Evolutionary conservation across 2,329 filamentous ascomycete genomes (phyloP).

Genomic region (Elsinoe fawcettii): DNA sequence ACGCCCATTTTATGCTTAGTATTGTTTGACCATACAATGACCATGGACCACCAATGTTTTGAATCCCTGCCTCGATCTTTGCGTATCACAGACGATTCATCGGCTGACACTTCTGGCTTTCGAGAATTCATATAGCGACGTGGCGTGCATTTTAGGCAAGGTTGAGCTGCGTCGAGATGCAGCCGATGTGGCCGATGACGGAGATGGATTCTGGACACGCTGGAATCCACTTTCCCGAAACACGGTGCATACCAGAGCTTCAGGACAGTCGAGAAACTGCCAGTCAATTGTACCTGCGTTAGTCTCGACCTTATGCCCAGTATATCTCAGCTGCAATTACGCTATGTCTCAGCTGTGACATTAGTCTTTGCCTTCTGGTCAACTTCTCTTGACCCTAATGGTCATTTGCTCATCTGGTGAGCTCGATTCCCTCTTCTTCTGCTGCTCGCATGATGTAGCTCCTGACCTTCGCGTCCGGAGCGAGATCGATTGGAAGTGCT

Average conservation of each 20-base stretch:
- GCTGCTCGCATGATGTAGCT: conserved; percentile 70
- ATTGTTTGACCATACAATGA: background rate
- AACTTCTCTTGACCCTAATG: background rate
- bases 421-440: conserved; percentile 74
- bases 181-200: background rate
- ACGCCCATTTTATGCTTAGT: background rate
- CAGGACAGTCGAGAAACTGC: background rate
- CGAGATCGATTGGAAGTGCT: conserved; percentile 66
- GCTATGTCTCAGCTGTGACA: background rate
- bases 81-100: background rate
- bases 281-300: background rate
- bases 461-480: conserved; percentile 73
- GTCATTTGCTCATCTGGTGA: conserved; percentile 23
- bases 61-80: background rate
- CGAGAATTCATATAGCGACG: background rate
- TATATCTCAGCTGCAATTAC: background rate
- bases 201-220: background rate
- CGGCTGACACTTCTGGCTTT: background rate
- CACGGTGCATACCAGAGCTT: background rate
- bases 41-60: background rate
- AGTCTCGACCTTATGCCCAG: background rate
- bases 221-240: too few species aligned
- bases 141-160: background rate
- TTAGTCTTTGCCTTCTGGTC: background rate
- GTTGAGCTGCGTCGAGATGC: too few species aligned